Evolutionary conservation across 345 rosid species (phyloP), one percentile per base, ranked within the genome.

Genomic region (Sisymbrium irio): DNA sequence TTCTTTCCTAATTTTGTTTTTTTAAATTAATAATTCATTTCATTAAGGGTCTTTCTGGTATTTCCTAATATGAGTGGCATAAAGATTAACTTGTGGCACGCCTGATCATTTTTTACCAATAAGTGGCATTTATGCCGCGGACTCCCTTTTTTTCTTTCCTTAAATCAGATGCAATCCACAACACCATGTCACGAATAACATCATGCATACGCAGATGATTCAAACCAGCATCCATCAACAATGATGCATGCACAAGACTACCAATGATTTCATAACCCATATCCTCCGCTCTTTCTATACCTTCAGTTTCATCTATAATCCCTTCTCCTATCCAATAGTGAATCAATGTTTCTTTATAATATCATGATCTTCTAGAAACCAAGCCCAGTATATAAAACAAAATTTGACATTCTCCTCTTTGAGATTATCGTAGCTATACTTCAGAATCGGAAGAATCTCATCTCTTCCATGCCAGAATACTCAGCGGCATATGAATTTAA

Each of bases 361-460:
- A 2, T 0, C 0, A 14, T 1, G 0, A 28, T 78, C 75, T 25
- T 82, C 76, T 0, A 81, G 87, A 37, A 19, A 82, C 12, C 83
- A 73, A 62, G 79, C 53, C 2, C 82, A 83, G 25, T 78, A 82
- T 9, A 78, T 60, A 32, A 85, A 80, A 42, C 85, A 83, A 1
- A 55, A 46, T 33, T 69, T 68, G 10, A 22, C 12, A n/a, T n/a
- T n/a, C n/a, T n/a, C n/a, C n/a, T n/a, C n/a, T n/a, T n/a, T n/a
- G n/a, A n/a, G n/a, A n/a, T n/a, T n/a, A n/a, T n/a, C n/a, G n/a
- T n/a, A n/a, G n/a, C n/a, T n/a, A n/a, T n/a, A n/a, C n/a, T n/a
- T n/a, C n/a, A n/a, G n/a, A n/a, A n/a, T n/a, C n/a, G n/a, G n/a
- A n/a, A n/a, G n/a, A n/a, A n/a, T n/a, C 20, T 76, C 18, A 10